phyloP scores from a whole-genome alignment of 1,284 basidiomycete genomes.

The Anthracocystis walkeri region DNA sequence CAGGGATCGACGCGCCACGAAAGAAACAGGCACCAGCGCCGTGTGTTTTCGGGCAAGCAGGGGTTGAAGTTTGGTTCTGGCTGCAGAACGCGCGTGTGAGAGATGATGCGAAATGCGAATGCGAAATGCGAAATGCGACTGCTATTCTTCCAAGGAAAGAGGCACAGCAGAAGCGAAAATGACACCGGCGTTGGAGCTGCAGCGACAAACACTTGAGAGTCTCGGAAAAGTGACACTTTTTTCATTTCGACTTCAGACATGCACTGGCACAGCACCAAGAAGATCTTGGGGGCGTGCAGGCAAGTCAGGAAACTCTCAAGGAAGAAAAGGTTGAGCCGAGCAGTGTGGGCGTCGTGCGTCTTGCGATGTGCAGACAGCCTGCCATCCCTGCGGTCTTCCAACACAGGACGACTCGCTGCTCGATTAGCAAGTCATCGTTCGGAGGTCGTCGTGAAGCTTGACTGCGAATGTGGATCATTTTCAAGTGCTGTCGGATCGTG shows the following conservation, averaged over 20 bases:
- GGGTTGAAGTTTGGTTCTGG: neutral
- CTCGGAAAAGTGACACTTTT: neutral
- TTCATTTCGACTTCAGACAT: neutral
- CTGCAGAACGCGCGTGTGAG: slow-evolving; percentile 3
- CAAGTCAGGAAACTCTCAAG: neutral
- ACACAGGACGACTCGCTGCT: too few relatives aligned
- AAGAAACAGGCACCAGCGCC: slow-evolving; percentile 1
- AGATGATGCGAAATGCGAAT: too few relatives aligned
- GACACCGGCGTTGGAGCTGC: neutral
- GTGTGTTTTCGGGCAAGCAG: neutral
- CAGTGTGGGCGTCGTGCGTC: neutral
- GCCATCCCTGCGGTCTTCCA: too few relatives aligned
- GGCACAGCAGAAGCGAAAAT: too few relatives aligned
- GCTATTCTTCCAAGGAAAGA: neutral
- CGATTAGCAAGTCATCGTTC: too few relatives aligned
- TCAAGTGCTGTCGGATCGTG: too few relatives aligned
- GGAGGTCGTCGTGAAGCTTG: too few relatives aligned
- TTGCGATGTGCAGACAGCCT: neutral
- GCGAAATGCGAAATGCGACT: neutral
- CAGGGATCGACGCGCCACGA: slow-evolving; percentile 6
- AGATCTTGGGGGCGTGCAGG: neutral
- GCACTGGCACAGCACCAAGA: neutral
- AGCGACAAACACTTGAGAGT: neutral
- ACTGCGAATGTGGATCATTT: too few relatives aligned
- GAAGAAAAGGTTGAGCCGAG: neutral